phyloP scores from a whole-genome alignment of 148 eudicot genomes.

The Pouteria glomerata region DNA sequence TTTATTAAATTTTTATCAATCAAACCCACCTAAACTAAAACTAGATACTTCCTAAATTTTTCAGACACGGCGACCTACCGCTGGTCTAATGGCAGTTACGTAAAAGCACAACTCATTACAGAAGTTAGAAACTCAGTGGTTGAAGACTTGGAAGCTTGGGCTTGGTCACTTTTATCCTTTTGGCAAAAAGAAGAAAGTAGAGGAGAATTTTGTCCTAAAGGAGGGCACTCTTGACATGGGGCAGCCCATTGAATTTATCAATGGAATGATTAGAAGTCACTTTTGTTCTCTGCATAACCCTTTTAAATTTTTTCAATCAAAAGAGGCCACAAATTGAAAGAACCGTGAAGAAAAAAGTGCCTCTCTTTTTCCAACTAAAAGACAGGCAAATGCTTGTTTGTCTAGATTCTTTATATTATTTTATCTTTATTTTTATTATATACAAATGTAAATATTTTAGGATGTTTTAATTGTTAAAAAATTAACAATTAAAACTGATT shows the following conservation, averaged over 20 bases:
- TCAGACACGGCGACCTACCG: too few relatives aligned
- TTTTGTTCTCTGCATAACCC: not conserved
- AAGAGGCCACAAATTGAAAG: slow-evolving; percentile 14
- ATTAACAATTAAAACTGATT: too few relatives aligned
- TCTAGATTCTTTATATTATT: not conserved
- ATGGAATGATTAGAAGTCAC: slow-evolving; percentile 6
- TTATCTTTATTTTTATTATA: too few relatives aligned
- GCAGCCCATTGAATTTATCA: not conserved
- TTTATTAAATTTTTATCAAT: too few relatives aligned
- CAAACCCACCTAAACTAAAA: too few relatives aligned
- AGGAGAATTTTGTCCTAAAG: not conserved
- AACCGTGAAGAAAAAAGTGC: slow-evolving; percentile 13
- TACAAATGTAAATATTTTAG: too few relatives aligned
- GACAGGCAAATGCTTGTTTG: slow-evolving; percentile 16
- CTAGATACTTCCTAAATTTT: too few relatives aligned
- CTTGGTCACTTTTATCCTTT: not conserved
- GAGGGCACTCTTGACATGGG: not conserved
- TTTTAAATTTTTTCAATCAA: slow-evolving; percentile 6
- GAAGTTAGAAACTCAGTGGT: not conserved
- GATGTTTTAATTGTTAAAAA: too few relatives aligned
- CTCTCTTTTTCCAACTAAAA: slow-evolving; percentile 16
- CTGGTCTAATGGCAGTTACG: too few relatives aligned
- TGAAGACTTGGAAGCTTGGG: not conserved
- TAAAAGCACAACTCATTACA: too few relatives aligned
- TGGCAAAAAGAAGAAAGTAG: not conserved